These are phyloP conservation scores for Colletotrichum trifolii DNA, from an alignment of 2,329 filamentous ascomycete genomes.

Conservation along the genomic window DNA sequence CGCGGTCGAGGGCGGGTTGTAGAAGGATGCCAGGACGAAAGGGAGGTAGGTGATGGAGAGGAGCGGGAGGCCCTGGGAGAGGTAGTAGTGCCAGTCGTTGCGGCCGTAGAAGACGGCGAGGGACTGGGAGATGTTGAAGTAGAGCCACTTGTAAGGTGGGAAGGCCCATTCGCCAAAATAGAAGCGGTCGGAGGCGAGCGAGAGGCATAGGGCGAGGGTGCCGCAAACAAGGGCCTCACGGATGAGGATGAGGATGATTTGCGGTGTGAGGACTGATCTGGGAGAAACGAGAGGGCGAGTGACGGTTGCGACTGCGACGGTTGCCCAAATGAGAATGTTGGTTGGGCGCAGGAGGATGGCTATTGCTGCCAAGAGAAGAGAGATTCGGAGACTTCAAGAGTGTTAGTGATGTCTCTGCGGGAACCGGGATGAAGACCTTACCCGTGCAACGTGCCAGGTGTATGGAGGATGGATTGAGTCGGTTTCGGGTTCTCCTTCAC, in stretches of 20 bases:
- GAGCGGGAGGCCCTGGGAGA: conserved; percentile 88
- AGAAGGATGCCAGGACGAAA: conserved; percentile 76
- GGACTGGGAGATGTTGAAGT: conserved; percentile 90
- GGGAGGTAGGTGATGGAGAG: conserved; percentile 86
- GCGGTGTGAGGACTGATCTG: conserved; percentile 54
- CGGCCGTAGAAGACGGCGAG: conserved; percentile 92
- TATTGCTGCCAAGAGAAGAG: conserved; percentile 79
- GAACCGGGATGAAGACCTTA: neutral
- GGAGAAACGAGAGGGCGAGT: conserved; percentile 50
- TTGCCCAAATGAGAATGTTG: conserved; percentile 86
- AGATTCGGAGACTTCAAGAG: conserved; percentile 57
- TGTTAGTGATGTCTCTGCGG: conserved; percentile 31
- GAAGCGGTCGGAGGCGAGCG: conserved; percentile 74
- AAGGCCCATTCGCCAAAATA: conserved; percentile 92
- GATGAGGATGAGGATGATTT: conserved; percentile 63
- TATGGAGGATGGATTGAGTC: conserved; percentile 43
- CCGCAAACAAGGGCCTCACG: conserved; percentile 75
- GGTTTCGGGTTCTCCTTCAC: conserved; percentile 54
- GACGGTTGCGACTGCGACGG: conserved; percentile 64
- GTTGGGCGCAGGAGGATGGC: conserved; percentile 91
- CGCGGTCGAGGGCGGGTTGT: conserved; percentile 52
- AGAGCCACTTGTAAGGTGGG: conserved; percentile 85
- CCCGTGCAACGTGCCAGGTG: conserved; percentile 43
- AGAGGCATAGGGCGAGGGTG: conserved; percentile 69
- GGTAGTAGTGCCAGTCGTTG: conserved; percentile 93